Conservation (phyloP, 2,329 filamentous ascomycete species). For the Aureobasidium sp. region DNA sequence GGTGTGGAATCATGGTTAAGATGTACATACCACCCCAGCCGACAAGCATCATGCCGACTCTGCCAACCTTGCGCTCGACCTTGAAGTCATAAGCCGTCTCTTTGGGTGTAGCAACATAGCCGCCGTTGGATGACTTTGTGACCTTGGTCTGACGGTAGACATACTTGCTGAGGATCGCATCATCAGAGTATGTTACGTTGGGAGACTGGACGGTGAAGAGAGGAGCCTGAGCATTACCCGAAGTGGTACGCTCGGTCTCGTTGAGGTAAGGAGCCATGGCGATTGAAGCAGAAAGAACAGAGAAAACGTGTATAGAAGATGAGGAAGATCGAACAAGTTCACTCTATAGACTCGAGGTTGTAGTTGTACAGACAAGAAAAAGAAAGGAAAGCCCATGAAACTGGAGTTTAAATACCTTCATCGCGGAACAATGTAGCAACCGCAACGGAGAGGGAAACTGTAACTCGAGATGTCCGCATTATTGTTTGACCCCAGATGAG, state of each 20-base stretch:
- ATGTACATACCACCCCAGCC: slow-evolving; percentile 65
- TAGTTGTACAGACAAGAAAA: background rate
- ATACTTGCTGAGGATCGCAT: slow-evolving; percentile 87
- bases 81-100: slow-evolving; percentile 96
- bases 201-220: slow-evolving; percentile 85
- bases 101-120: slow-evolving; percentile 74
- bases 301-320: background rate
- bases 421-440: slow-evolving; percentile 6
- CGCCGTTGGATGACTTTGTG: slow-evolving; percentile 59
- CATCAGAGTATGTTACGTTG: slow-evolving; percentile 83
- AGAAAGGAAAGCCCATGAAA: background rate
- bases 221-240: background rate
- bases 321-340: background rate
- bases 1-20: no score
- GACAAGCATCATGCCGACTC: slow-evolving; percentile 93
- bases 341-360: background rate
- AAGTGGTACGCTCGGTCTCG: slow-evolving; percentile 41
- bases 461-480: background rate
- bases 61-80: slow-evolving; percentile 85
- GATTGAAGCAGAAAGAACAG: background rate
- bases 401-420: slow-evolving; percentile 3
- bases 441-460: background rate
- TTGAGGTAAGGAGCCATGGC: slow-evolving; percentile 92
- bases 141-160: slow-evolving; percentile 91
- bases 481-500: slow-evolving; percentile 4